A percentile compares a stretch with the other conserved stretches of the same genome.
Conservation (phyloP, 495 filamentous ascomycete species). For the Aspergillus incahuasiensis region DNA sequence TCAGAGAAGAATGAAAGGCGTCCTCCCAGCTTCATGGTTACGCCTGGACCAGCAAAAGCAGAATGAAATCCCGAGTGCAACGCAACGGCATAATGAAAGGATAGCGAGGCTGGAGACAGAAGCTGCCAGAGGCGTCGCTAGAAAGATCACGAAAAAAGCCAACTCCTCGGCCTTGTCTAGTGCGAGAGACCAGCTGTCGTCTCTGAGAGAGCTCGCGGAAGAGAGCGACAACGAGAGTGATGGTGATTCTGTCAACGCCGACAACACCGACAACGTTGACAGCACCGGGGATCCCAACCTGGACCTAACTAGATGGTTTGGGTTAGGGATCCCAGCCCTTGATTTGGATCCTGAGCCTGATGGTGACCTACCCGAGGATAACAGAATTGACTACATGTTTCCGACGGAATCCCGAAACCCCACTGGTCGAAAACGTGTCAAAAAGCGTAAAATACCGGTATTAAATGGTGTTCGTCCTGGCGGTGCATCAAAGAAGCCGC, state of each 20-base stretch:
- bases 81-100: conserved; percentile 21
- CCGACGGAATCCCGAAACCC: conserved; percentile 30
- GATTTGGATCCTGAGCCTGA: conserved; percentile 16
- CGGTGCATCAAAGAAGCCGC: conserved; percentile 24
- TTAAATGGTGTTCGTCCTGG: conserved; percentile 9
- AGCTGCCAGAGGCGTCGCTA: conserved; percentile 43
- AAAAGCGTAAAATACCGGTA: conserved; percentile 33
- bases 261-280: conserved; percentile 28
- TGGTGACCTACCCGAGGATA: conserved; percentile 51
- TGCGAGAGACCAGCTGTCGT: conserved; percentile 15
- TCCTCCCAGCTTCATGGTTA: conserved; percentile 88
- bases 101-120: conserved; percentile 22
- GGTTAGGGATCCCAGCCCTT: conserved; percentile 22
- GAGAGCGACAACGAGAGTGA: conserved; percentile 46
- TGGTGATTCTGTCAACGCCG: too few species aligned
- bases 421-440: conserved; percentile 31
- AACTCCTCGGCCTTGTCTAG: conserved; percentile 13
- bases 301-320: conserved; percentile 11
- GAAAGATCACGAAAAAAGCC: conserved; percentile 29
- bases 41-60: conserved; percentile 58
- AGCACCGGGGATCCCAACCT: conserved; percentile 5
- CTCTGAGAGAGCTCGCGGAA: conserved; percentile 42
- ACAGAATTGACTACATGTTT: conserved; percentile 56
- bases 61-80: conserved; percentile 27
- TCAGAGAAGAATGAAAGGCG: conserved; percentile 66